phyloP scores from a whole-genome alignment of 75 land plant genomes.

The Chamaecyparis obtusa region DNA sequence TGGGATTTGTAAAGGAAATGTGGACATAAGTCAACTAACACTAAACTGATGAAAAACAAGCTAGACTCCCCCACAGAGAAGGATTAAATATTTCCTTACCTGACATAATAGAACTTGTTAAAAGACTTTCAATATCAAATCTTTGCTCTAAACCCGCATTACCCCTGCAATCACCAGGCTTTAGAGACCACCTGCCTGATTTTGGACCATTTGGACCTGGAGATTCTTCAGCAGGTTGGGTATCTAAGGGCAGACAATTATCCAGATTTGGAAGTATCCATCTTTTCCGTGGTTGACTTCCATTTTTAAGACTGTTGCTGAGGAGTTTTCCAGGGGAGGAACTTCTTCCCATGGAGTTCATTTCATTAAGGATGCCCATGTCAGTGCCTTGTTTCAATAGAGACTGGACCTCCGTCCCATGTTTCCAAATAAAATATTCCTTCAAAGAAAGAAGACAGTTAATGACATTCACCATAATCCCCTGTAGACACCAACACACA shows the following conservation, averaged over 20 bases:
- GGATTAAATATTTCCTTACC: conserved; percentile 10
- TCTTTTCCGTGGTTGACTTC: conserved; percentile 21
- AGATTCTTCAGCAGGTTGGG: neutral
- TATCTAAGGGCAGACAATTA: neutral
- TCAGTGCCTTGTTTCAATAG: conserved; percentile 11
- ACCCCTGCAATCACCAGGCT: conserved; percentile 7
- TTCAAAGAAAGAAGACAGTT: conserved; percentile 41
- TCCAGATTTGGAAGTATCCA: conserved; percentile 21
- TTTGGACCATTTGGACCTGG: neutral
- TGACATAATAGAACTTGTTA: conserved; percentile 19
- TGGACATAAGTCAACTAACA: neutral
- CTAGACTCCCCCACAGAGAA: neutral
- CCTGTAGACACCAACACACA: conserved; percentile 13
- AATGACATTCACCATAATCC: conserved; percentile 34
- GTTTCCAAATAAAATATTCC: conserved; percentile 20
- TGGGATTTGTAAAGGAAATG: neutral
- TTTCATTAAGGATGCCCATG: neutral
- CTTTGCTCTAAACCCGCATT: neutral
- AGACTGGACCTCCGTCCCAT: conserved; percentile 3
- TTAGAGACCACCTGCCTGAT: neutral
- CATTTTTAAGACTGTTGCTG: conserved; percentile 12
- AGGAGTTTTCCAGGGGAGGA: conserved; percentile 9
- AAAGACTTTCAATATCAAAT: conserved; percentile 12
- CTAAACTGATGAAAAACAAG: neutral
- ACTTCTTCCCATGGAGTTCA: conserved; percentile 2